Evolutionary conservation across 768 basidiomycete genomes (phyloP).

Genomic region (Cystofilobasidium bisporidii): DNA sequence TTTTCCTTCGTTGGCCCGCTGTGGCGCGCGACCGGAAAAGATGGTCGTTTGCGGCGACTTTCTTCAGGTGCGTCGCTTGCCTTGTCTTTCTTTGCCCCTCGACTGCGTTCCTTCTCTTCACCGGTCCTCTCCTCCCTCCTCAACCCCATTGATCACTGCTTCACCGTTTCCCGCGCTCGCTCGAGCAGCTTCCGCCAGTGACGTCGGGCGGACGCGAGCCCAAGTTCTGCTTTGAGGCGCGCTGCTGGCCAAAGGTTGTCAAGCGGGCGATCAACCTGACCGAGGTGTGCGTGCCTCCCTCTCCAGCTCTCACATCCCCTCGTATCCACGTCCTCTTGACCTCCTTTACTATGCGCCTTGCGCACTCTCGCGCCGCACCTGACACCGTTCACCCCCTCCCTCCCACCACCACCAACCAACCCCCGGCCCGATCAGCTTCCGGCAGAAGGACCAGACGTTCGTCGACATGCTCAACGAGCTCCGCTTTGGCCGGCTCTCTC

Average conservation of each 20-base stretch:
- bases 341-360: too few relatives aligned
- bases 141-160: too few relatives aligned
- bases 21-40: constrained; percentile 47
- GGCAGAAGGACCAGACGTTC: constrained; percentile 6
- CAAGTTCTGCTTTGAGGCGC: constrained; percentile 87
- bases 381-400: too few relatives aligned
- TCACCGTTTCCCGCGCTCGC: too few relatives aligned
- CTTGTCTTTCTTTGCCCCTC: neutral
- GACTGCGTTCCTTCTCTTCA: too few relatives aligned
- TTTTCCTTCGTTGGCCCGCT: too few relatives aligned
- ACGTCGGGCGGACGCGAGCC: constrained; percentile 55
- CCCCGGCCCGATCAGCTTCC: neutral
- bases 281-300: constrained; percentile 45
- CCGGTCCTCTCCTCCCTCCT: neutral
- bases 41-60: constrained; percentile 92
- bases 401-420: too few relatives aligned
- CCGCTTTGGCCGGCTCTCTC: constrained; percentile 70
- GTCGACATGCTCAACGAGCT: constrained; percentile 97
- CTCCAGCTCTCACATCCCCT: too few relatives aligned
- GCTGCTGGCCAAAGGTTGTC: constrained; percentile 62
- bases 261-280: constrained; percentile 80
- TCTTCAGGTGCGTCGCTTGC: constrained; percentile 45
- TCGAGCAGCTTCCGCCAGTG: constrained; percentile 92
- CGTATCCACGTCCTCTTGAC: too few relatives aligned
- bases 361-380: too few relatives aligned